These are phyloP conservation scores for Tilletia caries DNA, from an alignment of 1,284 basidiomycete genomes.

Conservation along the genomic window DNA sequence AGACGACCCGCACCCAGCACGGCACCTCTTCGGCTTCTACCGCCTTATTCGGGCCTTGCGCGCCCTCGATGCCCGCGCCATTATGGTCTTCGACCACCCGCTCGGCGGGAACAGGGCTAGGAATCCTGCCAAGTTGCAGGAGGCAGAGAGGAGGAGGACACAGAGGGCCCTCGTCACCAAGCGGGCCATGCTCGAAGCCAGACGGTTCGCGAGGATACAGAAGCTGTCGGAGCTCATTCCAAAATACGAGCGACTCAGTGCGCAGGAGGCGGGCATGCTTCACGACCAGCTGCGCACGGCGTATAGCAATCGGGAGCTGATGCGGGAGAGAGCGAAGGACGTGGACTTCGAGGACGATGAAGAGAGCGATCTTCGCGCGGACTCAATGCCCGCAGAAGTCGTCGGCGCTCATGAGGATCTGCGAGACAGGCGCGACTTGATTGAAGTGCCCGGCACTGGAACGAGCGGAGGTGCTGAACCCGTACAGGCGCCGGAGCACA, in stretches of 20 bases:
- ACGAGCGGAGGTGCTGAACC: no score
- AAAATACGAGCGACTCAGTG: neutral
- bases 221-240: neutral
- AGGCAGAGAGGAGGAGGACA: slow-evolving; percentile 19
- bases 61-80: slow-evolving; percentile 52
- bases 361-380: neutral
- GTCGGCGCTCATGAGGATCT: no score
- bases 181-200: slow-evolving; percentile 27
- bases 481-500: neutral
- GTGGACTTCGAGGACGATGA: no score
- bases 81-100: slow-evolving; percentile 47
- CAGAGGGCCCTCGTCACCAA: slow-evolving; percentile 30
- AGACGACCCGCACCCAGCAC: slow-evolving; percentile 29
- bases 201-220: slow-evolving; percentile 15
- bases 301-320: neutral
- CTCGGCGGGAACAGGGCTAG: slow-evolving; percentile 12
- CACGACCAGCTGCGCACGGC: slow-evolving; percentile 6
- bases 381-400: no score
- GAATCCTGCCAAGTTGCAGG: slow-evolving; percentile 5
- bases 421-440: no score
- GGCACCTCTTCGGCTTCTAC: slow-evolving; percentile 43
- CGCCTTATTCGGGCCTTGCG: slow-evolving; percentile 34
- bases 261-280: neutral
- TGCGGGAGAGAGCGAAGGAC: no score
- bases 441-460: no score